These are phyloP conservation scores for Hypoxylon fragiforme DNA, from an alignment of 495 filamentous ascomycete genomes.

Conservation along the genomic window DNA sequence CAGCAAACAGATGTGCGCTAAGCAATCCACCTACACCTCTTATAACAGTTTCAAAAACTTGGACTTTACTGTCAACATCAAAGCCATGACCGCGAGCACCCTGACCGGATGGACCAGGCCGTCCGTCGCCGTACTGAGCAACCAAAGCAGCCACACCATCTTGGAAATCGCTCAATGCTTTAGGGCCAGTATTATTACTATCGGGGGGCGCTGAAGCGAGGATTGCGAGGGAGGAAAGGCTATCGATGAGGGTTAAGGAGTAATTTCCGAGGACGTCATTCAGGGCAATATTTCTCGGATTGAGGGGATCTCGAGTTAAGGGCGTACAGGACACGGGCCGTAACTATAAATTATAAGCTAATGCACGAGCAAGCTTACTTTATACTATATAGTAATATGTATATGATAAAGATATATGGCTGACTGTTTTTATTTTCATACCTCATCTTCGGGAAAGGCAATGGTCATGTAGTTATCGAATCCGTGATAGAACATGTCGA, in stretches of 20 bases:
- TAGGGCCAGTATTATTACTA: conserved; percentile 54
- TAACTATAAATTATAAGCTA: conserved; percentile 51
- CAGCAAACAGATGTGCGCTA: conserved; percentile 90
- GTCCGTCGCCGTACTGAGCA: conserved; percentile 83
- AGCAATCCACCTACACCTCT: conserved; percentile 88
- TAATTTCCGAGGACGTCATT: conserved; percentile 98
- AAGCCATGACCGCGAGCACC: conserved; percentile 82
- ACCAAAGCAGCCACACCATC: conserved; percentile 77
- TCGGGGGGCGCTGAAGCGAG: conserved; percentile 69
- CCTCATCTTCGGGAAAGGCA: conserved; percentile 96
- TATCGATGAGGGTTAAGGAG: conserved; percentile 92
- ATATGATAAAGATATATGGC: too few relatives aligned
- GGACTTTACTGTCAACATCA: conserved; percentile 95
- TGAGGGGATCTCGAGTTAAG: conserved; percentile 75
- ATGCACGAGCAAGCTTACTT: not conserved
- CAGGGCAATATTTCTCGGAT: conserved; percentile 80
- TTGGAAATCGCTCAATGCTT: conserved; percentile 76
- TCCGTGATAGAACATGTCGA: conserved; percentile 95
- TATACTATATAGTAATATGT: too few relatives aligned
- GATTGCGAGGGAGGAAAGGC: conserved; percentile 89
- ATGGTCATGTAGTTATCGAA: conserved; percentile 92
- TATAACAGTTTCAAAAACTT: conserved; percentile 98
- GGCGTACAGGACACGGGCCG: conserved; percentile 84
- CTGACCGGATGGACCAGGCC: conserved; percentile 65
- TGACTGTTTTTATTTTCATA: conserved; percentile 34